Percentiles rank a stretch among this genome's conserved stretches.
Conservation (phyloP, 768 basidiomycete genomes). For the Cyathus striatus region DNA sequence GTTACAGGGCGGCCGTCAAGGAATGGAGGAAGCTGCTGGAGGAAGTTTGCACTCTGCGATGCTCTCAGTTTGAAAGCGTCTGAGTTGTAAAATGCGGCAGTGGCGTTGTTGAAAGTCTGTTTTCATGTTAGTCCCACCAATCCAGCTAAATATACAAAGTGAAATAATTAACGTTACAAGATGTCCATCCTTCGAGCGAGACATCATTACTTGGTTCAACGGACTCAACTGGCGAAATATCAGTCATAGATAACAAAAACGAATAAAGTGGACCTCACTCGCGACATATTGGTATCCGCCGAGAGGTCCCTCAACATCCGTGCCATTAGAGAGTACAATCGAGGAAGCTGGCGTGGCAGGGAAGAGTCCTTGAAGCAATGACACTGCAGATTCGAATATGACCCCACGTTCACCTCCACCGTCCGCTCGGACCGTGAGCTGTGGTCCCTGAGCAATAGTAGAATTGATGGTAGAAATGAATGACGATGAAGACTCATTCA, state of each 20-base stretch:
- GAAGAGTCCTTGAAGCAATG: slow-evolving; percentile 66
- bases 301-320: slow-evolving; percentile 52
- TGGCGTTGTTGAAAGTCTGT: slow-evolving; percentile 45
- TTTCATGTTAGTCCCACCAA: background rate
- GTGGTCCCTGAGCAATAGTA: slow-evolving; percentile 27
- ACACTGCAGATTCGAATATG: slow-evolving; percentile 61
- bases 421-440: slow-evolving; percentile 53
- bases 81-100: slow-evolving; percentile 51
- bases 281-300: slow-evolving; percentile 59
- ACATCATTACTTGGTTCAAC: slow-evolving; percentile 58
- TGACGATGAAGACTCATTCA: slow-evolving; percentile 46
- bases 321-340: slow-evolving; percentile 62
- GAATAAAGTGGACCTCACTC: slow-evolving; percentile 20
- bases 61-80: slow-evolving; percentile 40
- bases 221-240: slow-evolving; percentile 42
- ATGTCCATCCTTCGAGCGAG: slow-evolving; percentile 63
- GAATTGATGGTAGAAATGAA: slow-evolving; percentile 41
- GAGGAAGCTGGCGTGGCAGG: slow-evolving; percentile 42
- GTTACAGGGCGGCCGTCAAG: slow-evolving; percentile 48
- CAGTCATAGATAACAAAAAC: background rate
- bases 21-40: slow-evolving; percentile 42
- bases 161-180: slow-evolving; percentile 43
- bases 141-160: background rate
- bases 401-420: slow-evolving; percentile 65
- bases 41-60: slow-evolving; percentile 39